Evolutionary conservation across 192 early-diverging fungal genomes (phyloP).

Genomic region (Pilobolus umbonatus): DNA sequence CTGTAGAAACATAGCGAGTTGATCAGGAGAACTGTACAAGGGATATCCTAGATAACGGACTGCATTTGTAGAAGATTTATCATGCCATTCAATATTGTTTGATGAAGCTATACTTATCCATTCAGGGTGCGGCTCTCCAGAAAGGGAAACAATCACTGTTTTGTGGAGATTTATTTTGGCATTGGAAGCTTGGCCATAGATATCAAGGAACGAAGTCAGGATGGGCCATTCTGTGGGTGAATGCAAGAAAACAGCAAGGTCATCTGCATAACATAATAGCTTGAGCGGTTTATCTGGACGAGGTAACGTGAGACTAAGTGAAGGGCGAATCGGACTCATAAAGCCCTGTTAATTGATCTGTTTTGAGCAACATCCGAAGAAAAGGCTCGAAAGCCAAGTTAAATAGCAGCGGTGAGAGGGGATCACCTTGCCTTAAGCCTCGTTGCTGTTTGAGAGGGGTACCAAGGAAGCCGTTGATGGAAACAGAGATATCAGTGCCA

Average conservation of each 20-base stretch:
- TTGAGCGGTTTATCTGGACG: neutral
- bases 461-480: conserved; percentile 18
- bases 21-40: neutral
- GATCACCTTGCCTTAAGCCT: conserved; percentile 31
- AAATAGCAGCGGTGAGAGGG: conserved; percentile 22
- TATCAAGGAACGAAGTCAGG: neutral
- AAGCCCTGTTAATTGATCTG: no score
- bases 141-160: neutral
- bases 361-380: conserved; percentile 7
- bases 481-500: conserved; percentile 9
- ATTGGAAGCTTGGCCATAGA: neutral
- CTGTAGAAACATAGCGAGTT: neutral
- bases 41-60: conserved; percentile 4
- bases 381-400: conserved; percentile 27
- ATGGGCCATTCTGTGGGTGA: neutral
- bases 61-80: neutral
- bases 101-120: neutral
- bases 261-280: conserved; percentile 1
- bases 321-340: neutral
- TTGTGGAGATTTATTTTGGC: neutral
- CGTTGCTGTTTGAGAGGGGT: conserved; percentile 5
- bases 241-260: neutral
- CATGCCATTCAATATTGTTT: neutral
- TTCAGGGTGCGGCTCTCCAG: neutral
- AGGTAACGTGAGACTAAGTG: neutral